Percentiles rank a stretch among this genome's conserved stretches.
phyloP scores from a whole-genome alignment of 257 asterid species.

The Lantana camara region DNA sequence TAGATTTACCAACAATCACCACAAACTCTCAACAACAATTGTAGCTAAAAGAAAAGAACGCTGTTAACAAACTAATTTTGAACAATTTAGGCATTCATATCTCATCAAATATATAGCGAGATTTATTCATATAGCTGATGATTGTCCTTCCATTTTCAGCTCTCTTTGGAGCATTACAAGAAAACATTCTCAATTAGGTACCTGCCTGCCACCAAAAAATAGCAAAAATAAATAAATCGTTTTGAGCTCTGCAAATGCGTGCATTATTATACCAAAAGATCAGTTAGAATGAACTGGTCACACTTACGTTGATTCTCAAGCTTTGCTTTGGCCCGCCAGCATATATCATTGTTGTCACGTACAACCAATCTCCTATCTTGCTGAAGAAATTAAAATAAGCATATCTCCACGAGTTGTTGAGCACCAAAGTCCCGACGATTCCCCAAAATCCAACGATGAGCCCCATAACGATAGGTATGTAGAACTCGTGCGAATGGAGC shows the following conservation, averaged over 20 bases:
- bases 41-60: no score
- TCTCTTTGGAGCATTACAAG: neutral
- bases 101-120: no score
- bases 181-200: neutral
- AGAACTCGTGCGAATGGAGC: constrained; percentile 6
- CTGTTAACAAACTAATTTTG: no score
- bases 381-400: constrained; percentile 21
- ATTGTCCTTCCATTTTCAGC: no score
- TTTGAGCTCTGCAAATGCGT: neutral
- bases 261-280: neutral
- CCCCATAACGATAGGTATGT: constrained; percentile 23
- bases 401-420: constrained; percentile 30
- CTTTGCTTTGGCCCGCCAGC: neutral
- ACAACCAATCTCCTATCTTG: constrained; percentile 26
- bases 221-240: no score
- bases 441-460: constrained; percentile 37
- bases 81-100: no score
- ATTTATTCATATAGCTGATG: no score
- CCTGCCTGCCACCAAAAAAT: neutral
- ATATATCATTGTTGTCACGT: neutral
- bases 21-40: no score
- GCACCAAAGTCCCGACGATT: constrained; percentile 22
- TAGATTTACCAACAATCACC: no score
- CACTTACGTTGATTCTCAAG: neutral
- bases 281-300: neutral